Base-by-base conservation (phyloP, 306 rosid genomes). In the Casuarina cunninghamiana region DNA sequence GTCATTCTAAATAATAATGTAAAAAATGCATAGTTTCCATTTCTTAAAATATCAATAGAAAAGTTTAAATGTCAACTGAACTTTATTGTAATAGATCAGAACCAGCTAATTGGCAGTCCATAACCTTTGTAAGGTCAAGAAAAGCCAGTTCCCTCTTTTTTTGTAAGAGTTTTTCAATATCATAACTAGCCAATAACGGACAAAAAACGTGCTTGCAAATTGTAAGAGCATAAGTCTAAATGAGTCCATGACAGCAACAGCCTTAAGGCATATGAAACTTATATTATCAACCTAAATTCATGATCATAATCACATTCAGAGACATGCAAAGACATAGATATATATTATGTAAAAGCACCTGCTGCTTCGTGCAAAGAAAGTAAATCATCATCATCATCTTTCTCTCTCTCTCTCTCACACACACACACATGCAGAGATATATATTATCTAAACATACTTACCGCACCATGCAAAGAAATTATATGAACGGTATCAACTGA, bases 391-490 rank as follows among this genome's bases (percentile, higher is more conserved):
- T 26, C 32, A 26, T 26, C 32, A 26, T 26, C 32, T 26, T 26
- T 26, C 32, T 26, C 32, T 26, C 32, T 26, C 32, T 26, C 32
- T 26, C 32, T 26, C 32, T 26, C n/a, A n/a, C 32, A 26, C 32
- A 26, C 32, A 26, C 32, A 26, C 32, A 26, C 32, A 26, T 26
- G 32, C 32, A 26, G 32, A 82, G 13, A 72, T 61, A 69, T 16
- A 45, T 46, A 72, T 7, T 26, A 78, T 26, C 48, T 61, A 38
- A 75, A 72, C 57, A 74, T 73, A 79, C 97, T 87, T 86, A 92
- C 97, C 57, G 84, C 76, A 44, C 97, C 97, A 77, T 90, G 91
- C 87, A 92, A 86, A 62, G 93, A 82, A 79, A 92, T 85, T 71
- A 92, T 90, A 54, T 92, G 97, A 77, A 90, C 88, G 46, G 85